Evolutionary conservation across 495 filamentous ascomycete species (phyloP).

Genomic region (Penicillium desertorum): DNA sequence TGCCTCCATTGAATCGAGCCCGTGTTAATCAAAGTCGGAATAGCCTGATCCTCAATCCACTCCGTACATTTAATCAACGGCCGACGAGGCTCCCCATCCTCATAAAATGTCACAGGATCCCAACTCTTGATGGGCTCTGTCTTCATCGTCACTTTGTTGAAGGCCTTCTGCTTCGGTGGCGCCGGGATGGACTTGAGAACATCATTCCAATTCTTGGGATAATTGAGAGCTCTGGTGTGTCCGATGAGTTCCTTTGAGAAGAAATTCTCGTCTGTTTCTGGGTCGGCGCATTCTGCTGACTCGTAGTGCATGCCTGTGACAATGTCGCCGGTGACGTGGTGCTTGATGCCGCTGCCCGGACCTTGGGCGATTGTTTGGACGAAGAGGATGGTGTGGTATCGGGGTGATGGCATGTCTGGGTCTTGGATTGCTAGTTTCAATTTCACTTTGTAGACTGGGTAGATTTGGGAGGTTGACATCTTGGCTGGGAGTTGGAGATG

Average conservation of each 20-base stretch:
- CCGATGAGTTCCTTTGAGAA: conserved; percentile 24
- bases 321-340: conserved; percentile 37
- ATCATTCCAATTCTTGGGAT: conserved; percentile 15
- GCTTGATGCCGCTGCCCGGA: conserved; percentile 17
- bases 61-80: conserved; percentile 32
- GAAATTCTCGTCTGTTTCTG: conserved; percentile 21
- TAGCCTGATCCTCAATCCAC: conserved; percentile 29
- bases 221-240: conserved; percentile 7
- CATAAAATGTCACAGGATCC: conserved; percentile 26
- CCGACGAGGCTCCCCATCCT: conserved; percentile 19
- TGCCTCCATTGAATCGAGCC: conserved; percentile 16
- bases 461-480: conserved; percentile 13
- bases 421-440: conserved; percentile 26
- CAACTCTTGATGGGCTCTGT: conserved; percentile 26
- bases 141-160: conserved; percentile 26
- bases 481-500: neutral
- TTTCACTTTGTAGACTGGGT: conserved; percentile 25
- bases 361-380: conserved; percentile 24
- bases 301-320: conserved; percentile 30
- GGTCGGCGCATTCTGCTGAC: neutral
- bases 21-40: conserved; percentile 19
- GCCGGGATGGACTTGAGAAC: conserved; percentile 10
- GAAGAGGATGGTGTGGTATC: conserved; percentile 35
- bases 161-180: conserved; percentile 24
- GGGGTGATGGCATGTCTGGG: conserved; percentile 21